A percentile compares a stretch with the other conserved stretches of the same genome.
phyloP scores from a whole-genome alignment of 345 rosid genomes.

The Melaleuca quinquenervia region DNA sequence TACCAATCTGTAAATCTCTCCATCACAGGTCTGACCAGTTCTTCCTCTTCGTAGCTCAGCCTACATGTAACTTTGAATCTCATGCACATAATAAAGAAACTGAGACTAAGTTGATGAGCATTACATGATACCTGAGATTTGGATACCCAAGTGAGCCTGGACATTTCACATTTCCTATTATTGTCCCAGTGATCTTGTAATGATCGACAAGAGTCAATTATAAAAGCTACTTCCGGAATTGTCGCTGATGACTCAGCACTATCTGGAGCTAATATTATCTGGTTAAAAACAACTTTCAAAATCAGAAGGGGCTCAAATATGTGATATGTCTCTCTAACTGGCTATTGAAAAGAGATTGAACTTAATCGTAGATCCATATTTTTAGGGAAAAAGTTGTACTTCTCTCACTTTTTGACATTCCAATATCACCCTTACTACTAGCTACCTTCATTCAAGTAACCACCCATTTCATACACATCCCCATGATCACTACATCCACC shows the following conservation, averaged over 20 bases:
- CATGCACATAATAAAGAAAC: background rate
- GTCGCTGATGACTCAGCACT: constrained; percentile 95
- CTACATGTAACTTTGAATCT: constrained; percentile 21
- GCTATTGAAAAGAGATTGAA: background rate
- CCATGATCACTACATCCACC: background rate
- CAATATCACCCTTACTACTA: background rate
- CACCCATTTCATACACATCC: background rate
- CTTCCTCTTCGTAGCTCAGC: constrained; percentile 91
- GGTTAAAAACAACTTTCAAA: constrained; percentile 3
- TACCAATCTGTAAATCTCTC: constrained; percentile 82
- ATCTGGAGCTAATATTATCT: constrained; percentile 82
- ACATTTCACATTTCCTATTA: constrained; percentile 41
- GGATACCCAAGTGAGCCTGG: constrained; percentile 76
- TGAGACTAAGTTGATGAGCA: background rate
- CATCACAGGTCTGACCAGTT: constrained; percentile 94
- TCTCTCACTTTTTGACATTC: background rate
- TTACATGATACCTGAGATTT: constrained; percentile 64
- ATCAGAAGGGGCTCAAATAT: background rate
- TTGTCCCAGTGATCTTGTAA: constrained; percentile 78
- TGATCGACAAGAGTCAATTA: constrained; percentile 90
- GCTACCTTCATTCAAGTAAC: background rate
- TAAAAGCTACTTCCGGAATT: constrained; percentile 84
- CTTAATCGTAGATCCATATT: background rate
- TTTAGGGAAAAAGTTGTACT: background rate
- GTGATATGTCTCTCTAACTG: background rate